Conservation (phyloP, 495 filamentous ascomycete genomes). For the Hyaloscypha bicolor region DNA sequence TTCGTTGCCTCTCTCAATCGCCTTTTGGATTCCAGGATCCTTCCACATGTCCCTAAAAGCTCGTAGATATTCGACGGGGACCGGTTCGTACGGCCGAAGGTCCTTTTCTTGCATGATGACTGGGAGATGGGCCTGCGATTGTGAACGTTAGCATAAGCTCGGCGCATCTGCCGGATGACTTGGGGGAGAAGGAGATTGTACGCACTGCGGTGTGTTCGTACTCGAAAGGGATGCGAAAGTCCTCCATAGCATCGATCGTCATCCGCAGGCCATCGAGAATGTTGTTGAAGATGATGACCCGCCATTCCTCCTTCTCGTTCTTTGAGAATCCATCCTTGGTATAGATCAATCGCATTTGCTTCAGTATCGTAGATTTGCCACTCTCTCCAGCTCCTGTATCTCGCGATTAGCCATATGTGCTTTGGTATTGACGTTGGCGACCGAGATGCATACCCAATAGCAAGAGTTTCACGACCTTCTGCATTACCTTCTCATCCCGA, state of each 20-base stretch:
- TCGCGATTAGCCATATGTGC: conserved; percentile 18
- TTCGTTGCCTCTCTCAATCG: conserved; percentile 89
- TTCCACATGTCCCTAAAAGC: conserved; percentile 86
- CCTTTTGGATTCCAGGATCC: conserved; percentile 81
- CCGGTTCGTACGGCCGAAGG: conserved; percentile 72
- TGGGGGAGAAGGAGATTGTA: conserved; percentile 34
- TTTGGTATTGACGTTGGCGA: conserved; percentile 20
- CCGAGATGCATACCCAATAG: conserved; percentile 64
- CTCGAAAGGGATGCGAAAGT: conserved; percentile 76
- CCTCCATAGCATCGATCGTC: conserved; percentile 91
- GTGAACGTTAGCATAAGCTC: conserved; percentile 5
- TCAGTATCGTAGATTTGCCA: conserved; percentile 96
- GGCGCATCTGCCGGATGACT: neutral
- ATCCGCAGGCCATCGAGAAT: conserved; percentile 86
- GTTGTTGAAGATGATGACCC: conserved; percentile 93
- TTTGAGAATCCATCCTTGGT: conserved; percentile 83
- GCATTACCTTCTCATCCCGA: conserved; percentile 78
- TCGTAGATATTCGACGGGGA: conserved; percentile 67
- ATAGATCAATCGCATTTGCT: conserved; percentile 99
- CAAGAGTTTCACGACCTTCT: conserved; percentile 81
- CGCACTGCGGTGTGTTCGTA: conserved; percentile 77
- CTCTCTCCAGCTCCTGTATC: conserved; percentile 89
- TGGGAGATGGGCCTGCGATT: conserved; percentile 27
- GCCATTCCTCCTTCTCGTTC: conserved; percentile 88
- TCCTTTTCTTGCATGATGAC: conserved; percentile 34